phyloP scores from a whole-genome alignment of 2,329 filamentous ascomycete species.

The Colletotrichum sp. region DNA sequence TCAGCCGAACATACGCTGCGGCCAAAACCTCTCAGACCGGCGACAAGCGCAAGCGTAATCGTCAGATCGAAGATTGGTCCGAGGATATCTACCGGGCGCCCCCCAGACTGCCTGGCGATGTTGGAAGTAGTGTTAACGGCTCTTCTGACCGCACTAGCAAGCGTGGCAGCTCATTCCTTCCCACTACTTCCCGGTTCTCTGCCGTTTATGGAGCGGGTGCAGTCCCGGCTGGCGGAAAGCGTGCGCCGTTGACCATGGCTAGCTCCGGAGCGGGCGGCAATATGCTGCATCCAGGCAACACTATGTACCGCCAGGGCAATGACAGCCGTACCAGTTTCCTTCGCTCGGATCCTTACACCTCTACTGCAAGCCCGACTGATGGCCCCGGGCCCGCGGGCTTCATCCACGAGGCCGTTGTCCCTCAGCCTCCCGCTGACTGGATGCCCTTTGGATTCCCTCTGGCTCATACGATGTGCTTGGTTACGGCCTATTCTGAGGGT shows the following conservation, averaged over 20 bases:
- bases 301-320: conserved; percentile 73
- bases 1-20: conserved; percentile 84
- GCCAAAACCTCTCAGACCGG: conserved; percentile 83
- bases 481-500: conserved; percentile 97
- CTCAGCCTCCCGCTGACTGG: conserved; percentile 95
- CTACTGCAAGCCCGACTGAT: conserved; percentile 63
- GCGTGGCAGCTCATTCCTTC: conserved; percentile 82
- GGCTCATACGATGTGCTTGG: conserved; percentile 90
- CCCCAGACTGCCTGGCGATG: conserved; percentile 77
- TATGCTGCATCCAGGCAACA: conserved; percentile 67
- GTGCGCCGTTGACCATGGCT: conserved; percentile 88
- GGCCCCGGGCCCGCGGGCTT: conserved; percentile 88
- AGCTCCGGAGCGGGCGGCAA: conserved; percentile 81
- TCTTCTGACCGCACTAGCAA: conserved; percentile 77
- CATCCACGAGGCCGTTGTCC: conserved; percentile 93
- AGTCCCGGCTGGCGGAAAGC: conserved; percentile 47
- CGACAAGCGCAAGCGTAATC: conserved; percentile 82
- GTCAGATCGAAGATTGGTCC: conserved; percentile 97
- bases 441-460: conserved; percentile 96
- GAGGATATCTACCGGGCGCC: conserved; percentile 96
- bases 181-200: conserved; percentile 93
- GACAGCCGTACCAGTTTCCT: conserved; percentile 70
- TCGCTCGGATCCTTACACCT: conserved; percentile 60
- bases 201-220: conserved; percentile 82
- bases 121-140: conserved; percentile 66